Evolutionary conservation across 2,329 filamentous ascomycete genomes (phyloP).

Genomic region (Hysterium pulicare): DNA sequence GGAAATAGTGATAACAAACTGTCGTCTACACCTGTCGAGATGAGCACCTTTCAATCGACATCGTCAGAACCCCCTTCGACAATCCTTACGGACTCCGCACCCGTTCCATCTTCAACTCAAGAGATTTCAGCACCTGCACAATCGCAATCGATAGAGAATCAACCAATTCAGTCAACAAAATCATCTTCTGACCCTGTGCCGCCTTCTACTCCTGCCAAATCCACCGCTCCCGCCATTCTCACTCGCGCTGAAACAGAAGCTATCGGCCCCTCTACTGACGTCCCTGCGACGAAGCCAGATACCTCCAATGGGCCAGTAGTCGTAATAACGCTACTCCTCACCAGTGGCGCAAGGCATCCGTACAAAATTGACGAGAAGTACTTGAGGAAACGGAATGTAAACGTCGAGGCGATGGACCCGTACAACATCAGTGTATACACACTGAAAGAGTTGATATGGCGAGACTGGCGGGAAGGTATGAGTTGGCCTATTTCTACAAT

Average conservation of each 20-base stretch:
- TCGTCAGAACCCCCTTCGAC: conserved; percentile 13
- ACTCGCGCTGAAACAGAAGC: conserved; percentile 43
- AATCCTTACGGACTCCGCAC: conserved; percentile 13
- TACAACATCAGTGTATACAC: conserved; percentile 92
- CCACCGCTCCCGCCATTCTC: conserved; percentile 24
- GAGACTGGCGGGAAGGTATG: conserved; percentile 79
- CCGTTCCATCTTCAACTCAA: conserved; percentile 13
- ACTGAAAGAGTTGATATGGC: conserved; percentile 86
- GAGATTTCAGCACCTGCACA: conserved; percentile 6
- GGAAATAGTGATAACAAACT: conserved; percentile 19
- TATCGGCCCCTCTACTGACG: conserved; percentile 47
- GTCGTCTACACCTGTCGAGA: conserved; percentile 32
- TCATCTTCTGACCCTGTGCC: conserved; percentile 10
- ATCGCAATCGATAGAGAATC: conserved; percentile 9
- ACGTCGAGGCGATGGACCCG: conserved; percentile 72
- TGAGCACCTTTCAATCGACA: conserved; percentile 28
- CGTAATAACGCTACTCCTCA: conserved; percentile 78
- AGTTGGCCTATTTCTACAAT: conserved; percentile 1
- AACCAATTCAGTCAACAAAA: conserved; percentile 11
- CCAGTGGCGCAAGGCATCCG: conserved; percentile 77
- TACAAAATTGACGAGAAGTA: conserved; percentile 90
- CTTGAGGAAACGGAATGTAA: conserved; percentile 73
- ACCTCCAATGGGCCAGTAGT: conserved; percentile 47
- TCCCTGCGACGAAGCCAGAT: conserved; percentile 37
- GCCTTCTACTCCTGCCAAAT: conserved; percentile 13